Evolutionary conservation across 2,329 filamentous ascomycete species (phyloP).

Genomic region (Xylariales sp.): DNA sequence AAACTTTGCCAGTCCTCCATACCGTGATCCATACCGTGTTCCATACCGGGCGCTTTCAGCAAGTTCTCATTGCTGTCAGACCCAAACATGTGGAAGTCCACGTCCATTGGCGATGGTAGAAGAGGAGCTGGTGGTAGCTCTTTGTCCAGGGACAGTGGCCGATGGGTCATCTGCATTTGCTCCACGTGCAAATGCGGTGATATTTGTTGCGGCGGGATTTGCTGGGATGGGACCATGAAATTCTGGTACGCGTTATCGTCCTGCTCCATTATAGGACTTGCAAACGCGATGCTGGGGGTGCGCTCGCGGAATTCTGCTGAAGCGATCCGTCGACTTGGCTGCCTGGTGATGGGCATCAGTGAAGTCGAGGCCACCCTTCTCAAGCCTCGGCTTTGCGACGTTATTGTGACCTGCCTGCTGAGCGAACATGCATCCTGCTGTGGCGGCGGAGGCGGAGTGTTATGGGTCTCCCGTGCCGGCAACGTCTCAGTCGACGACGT

Average conservation of each 20-base stretch:
- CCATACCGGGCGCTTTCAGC: constrained; percentile 10
- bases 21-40: neutral
- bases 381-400: constrained; percentile 11
- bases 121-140: constrained; percentile 14
- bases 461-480: constrained; percentile 2
- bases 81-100: constrained; percentile 12
- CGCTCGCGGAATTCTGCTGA: constrained; percentile 11
- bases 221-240: constrained; percentile 12
- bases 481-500: constrained; percentile 5
- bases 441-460: constrained; percentile 6
- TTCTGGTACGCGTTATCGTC: constrained; percentile 9
- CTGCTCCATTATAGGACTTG: constrained; percentile 8
- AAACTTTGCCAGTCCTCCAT: constrained; percentile 14
- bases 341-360: constrained; percentile 11
- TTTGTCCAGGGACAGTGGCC: constrained; percentile 14
- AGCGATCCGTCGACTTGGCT: constrained; percentile 10
- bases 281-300: constrained; percentile 5
- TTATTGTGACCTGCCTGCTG: constrained; percentile 10
- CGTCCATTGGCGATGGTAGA: constrained; percentile 13
- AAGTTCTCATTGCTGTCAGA: constrained; percentile 7
- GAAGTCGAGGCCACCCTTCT: constrained; percentile 11
- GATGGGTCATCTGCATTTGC: constrained; percentile 7
- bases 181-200: constrained; percentile 9
- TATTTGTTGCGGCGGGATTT: constrained; percentile 11
- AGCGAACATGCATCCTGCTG: constrained; percentile 6